Evolutionary conservation across 768 basidiomycete genomes (phyloP).

Genomic region (Pisolithus albus): DNA sequence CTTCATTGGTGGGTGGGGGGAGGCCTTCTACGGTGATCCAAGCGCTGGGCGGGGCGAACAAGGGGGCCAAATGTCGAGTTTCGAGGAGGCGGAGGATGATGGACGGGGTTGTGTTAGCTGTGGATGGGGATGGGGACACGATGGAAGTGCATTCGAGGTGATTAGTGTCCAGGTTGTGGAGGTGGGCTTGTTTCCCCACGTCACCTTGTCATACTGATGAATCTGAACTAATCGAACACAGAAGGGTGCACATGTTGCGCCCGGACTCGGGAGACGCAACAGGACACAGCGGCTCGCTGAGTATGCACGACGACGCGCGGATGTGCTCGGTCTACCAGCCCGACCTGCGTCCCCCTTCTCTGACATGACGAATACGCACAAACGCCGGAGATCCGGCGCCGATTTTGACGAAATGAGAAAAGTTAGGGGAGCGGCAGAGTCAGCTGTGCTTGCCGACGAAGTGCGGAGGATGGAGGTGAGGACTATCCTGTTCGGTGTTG

Average conservation of each 20-base stretch:
- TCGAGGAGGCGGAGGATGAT: constrained; percentile 44
- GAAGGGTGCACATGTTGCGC: constrained; percentile 46
- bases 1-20: constrained; percentile 39
- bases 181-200: constrained; percentile 34
- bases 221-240: constrained; percentile 14
- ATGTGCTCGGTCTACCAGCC: constrained; percentile 31
- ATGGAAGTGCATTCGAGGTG: constrained; percentile 71
- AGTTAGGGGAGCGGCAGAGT: constrained; percentile 15
- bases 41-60: constrained; percentile 23
- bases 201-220: constrained; percentile 3
- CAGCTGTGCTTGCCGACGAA: constrained; percentile 28
- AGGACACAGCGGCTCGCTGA: constrained; percentile 62
- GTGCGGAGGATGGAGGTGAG: constrained; percentile 36
- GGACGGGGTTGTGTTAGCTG: constrained; percentile 58
- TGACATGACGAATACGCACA: constrained; percentile 32
- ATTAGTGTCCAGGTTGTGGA: constrained; percentile 55
- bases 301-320: constrained; percentile 53
- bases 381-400: constrained; percentile 18
- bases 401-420: constrained; percentile 18
- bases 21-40: constrained; percentile 27
- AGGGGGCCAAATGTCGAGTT: constrained; percentile 20
- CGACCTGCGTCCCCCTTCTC: constrained; percentile 21
- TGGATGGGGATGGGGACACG: constrained; percentile 74
- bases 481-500: constrained; percentile 44
- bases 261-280: constrained; percentile 53